phyloP scores from a whole-genome alignment of 106 monocot genomes.

The Dendrobium officinale region DNA sequence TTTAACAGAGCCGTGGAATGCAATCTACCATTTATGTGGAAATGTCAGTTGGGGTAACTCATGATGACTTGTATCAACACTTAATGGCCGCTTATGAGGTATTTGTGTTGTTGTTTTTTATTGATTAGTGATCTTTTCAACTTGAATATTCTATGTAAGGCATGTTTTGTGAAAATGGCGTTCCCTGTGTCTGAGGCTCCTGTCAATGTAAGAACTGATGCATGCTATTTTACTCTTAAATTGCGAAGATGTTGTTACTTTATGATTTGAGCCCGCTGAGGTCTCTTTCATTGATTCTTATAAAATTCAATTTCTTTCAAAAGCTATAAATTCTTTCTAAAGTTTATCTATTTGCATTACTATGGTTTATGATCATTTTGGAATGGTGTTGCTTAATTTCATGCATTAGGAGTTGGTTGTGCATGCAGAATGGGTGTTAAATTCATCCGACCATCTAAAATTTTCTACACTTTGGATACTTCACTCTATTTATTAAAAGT shows the following conservation, averaged over 20 bases:
- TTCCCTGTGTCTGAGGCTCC: background rate
- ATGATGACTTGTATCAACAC: conserved; percentile 60
- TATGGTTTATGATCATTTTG: background rate
- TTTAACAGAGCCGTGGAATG: conserved; percentile 87
- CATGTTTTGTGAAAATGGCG: background rate
- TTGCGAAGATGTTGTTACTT: background rate
- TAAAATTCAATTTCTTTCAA: background rate
- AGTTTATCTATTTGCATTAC: background rate
- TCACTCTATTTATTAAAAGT: background rate
- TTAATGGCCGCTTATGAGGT: conserved; percentile 63
- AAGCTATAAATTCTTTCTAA: background rate
- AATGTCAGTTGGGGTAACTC: conserved; percentile 71
- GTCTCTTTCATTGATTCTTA: background rate
- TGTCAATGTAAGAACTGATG: background rate
- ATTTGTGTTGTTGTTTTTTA: background rate
- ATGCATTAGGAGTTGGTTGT: background rate
- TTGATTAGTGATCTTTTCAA: background rate
- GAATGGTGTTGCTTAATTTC: background rate
- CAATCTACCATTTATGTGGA: conserved; percentile 92
- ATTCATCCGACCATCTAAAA: background rate
- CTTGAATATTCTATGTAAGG: background rate
- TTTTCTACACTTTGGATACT: background rate
- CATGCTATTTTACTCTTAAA: background rate
- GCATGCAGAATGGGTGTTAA: background rate
- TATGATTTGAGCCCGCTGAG: background rate